Percentiles rank a stretch among this genome's conserved stretches.
Evolutionary conservation across 1,139 yeast genomes (phyloP).

Genomic region (Candida tunisiensis): DNA sequence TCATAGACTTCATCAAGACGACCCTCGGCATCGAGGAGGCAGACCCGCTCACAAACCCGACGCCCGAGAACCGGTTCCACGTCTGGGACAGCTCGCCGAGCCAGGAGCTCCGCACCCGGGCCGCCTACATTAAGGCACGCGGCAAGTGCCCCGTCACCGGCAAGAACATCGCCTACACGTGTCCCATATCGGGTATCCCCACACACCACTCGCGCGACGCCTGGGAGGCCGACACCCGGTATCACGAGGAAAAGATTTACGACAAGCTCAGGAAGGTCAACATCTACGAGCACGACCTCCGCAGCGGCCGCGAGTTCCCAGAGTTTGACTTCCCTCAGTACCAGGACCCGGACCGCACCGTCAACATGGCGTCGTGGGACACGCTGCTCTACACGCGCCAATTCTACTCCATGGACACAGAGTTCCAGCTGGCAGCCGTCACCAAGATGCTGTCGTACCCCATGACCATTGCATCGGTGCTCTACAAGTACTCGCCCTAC

Average conservation of each 20-base stretch:
- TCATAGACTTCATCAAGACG: slow-evolving; percentile 16
- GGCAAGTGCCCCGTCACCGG: slow-evolving; percentile 88
- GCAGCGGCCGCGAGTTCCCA: slow-evolving; percentile 87
- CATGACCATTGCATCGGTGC: slow-evolving; percentile 65
- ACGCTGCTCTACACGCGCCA: slow-evolving; percentile 83
- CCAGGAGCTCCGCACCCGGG: slow-evolving; percentile 76
- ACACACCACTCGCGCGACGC: slow-evolving; percentile 87
- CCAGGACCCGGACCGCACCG: slow-evolving; percentile 61
- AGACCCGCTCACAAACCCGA: slow-evolving; percentile 43
- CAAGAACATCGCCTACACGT: slow-evolving; percentile 63
- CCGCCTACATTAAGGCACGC: slow-evolving; percentile 73
- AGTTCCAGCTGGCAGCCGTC: slow-evolving; percentile 87
- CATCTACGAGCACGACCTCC: slow-evolving; percentile 83
- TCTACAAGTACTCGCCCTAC: slow-evolving; percentile 81
- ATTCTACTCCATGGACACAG: slow-evolving; percentile 92
- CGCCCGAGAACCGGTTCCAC: slow-evolving; percentile 51
- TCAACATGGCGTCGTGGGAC: slow-evolving; percentile 83
- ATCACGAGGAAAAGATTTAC: slow-evolving; percentile 50
- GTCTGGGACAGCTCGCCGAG: slow-evolving; percentile 89
- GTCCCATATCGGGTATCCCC: slow-evolving; percentile 92
- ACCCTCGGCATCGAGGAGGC: slow-evolving; percentile 49
- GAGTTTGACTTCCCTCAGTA: slow-evolving; percentile 85
- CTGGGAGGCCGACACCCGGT: slow-evolving; percentile 65
- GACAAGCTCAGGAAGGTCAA: slow-evolving; percentile 73
- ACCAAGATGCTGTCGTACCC: slow-evolving; percentile 93